Evolutionary conservation across 2,329 filamentous ascomycete genomes (phyloP), one percentile per base, ranked within the genome.

Genomic region (Phoma sp.): DNA sequence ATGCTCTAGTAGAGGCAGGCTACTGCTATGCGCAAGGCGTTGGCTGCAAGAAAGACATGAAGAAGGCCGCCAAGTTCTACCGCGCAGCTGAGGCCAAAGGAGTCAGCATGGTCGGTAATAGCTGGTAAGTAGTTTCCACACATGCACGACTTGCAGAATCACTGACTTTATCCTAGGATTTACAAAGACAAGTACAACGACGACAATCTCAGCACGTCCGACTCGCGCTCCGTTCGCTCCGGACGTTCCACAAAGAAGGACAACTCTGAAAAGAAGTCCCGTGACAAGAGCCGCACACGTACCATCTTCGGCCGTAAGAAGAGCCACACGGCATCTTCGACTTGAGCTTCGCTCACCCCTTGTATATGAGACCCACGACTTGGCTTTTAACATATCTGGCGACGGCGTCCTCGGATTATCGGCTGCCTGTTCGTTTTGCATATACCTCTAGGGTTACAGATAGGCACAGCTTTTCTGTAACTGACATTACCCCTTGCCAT

Each of bases 71-170:
- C 55, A 89, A 86, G 57, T 91, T 95, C 68, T 98, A 98, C 74
- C 88, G 95, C 22, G 83, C 88, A 79, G 95, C 95, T 5, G 95
- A 96, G 73, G 87, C 89, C 23, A 95, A 95, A 77, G 95, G 95
- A 6, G 93, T 97, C 82, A 96, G 87, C 75, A 98, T 98, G 92
- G 89, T 96, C 52, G 95, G 95, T 50, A 98, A 98, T 74, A 97
- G 92, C 80, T 99, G 95, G 93, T 96, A 82, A 72, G 90, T 84
- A 30, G n/a, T 14, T n/a, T 24, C 10, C 6, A 24, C 18, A 10
- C 10, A 3, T 13, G 14, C n/a, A 32, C 10, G 9, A 27, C 54
- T 60, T 22, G 7, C 24, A 24, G 7, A 25, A 35, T n/a, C 25
- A 47, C 47, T 56, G 7, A 56, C 53, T 23, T 24, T 3, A 6